These are phyloP conservation scores for Phytophthora europaea DNA, from an alignment of 352 stramenopile species.

Conservation along the genomic window DNA sequence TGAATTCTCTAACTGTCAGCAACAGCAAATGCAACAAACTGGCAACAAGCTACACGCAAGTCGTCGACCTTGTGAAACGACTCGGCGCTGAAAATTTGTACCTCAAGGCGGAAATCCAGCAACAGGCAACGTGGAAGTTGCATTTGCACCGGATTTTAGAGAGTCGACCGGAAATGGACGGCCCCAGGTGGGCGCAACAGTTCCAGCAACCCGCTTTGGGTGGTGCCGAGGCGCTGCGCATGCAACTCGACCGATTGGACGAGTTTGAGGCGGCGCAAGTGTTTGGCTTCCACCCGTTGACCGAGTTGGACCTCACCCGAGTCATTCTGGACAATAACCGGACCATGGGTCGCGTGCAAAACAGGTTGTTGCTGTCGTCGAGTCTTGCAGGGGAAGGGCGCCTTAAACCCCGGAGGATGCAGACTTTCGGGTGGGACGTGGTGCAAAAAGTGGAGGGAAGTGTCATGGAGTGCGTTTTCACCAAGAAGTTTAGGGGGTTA, in stretches of 20 bases:
- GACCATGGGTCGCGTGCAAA: conserved; percentile 44
- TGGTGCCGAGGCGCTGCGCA: conserved; percentile 26
- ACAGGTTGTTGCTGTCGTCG: conserved; percentile 31
- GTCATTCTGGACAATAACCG: conserved; percentile 52
- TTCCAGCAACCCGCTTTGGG: conserved; percentile 32
- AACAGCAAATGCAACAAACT: background rate
- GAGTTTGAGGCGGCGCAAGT: conserved; percentile 44
- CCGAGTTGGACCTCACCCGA: conserved; percentile 42
- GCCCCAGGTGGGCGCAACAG: conserved; percentile 31
- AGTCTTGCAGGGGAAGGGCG: conserved; percentile 11
- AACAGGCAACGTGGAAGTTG: conserved; percentile 52
- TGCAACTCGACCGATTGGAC: conserved; percentile 42
- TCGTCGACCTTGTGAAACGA: conserved; percentile 36
- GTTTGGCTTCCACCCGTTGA: conserved; percentile 50
- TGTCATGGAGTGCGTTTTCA: conserved; percentile 57
- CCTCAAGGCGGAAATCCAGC: conserved; percentile 51
- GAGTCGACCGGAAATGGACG: conserved; percentile 28
- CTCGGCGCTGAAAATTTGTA: conserved; percentile 63
- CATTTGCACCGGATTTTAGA: conserved; percentile 51
- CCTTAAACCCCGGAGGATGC: conserved; percentile 23
- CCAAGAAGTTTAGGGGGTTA: conserved; percentile 48
- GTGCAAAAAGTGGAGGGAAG: conserved; percentile 41
- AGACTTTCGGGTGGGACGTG: conserved; percentile 56
- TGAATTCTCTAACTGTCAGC: conserved; percentile 6
- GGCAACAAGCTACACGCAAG: conserved; percentile 34